These are phyloP conservation scores for Mariannaea sp. DNA, from an alignment of 2,329 filamentous ascomycete species.

Conservation along the genomic window DNA sequence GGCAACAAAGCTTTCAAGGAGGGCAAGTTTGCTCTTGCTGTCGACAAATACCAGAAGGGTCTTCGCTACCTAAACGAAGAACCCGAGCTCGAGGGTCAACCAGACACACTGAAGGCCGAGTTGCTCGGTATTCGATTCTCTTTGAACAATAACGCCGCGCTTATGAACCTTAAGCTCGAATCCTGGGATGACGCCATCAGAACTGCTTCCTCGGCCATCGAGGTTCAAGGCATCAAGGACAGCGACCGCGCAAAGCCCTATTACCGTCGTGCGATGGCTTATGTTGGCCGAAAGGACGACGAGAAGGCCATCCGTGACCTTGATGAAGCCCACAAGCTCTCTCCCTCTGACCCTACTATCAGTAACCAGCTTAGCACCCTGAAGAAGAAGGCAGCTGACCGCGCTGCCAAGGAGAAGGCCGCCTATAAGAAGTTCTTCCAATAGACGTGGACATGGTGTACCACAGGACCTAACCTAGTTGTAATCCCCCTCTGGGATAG, in stretches of 20 bases:
- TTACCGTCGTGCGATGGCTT: constrained; percentile 81
- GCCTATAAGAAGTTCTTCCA: constrained; percentile 91
- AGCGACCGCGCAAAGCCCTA: constrained; percentile 87
- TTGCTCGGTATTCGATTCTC: constrained; percentile 79
- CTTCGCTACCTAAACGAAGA: constrained; percentile 88
- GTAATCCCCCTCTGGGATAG: not conserved
- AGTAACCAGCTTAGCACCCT: constrained; percentile 75
- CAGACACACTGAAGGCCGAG: constrained; percentile 67
- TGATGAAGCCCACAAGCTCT: constrained; percentile 73
- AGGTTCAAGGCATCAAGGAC: constrained; percentile 67
- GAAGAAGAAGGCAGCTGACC: constrained; percentile 75
- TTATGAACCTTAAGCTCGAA: constrained; percentile 81
- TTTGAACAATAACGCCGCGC: constrained; percentile 85
- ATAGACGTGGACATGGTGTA: constrained; percentile 35
- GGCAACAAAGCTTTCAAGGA: constrained; percentile 93
- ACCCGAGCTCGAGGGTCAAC: constrained; percentile 73
- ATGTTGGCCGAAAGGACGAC: constrained; percentile 79
- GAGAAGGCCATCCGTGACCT: constrained; percentile 79
- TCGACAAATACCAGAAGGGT: constrained; percentile 95
- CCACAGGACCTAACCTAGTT: not conserved
- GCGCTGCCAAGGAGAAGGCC: constrained; percentile 86
- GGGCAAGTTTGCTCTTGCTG: constrained; percentile 69
- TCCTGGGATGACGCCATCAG: constrained; percentile 71
- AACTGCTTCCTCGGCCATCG: constrained; percentile 74
- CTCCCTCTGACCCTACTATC: constrained; percentile 76